Evolutionary conservation across 176 grass and related monocot genomes (phyloP).

Genomic region (Tuctoria greenei): DNA sequence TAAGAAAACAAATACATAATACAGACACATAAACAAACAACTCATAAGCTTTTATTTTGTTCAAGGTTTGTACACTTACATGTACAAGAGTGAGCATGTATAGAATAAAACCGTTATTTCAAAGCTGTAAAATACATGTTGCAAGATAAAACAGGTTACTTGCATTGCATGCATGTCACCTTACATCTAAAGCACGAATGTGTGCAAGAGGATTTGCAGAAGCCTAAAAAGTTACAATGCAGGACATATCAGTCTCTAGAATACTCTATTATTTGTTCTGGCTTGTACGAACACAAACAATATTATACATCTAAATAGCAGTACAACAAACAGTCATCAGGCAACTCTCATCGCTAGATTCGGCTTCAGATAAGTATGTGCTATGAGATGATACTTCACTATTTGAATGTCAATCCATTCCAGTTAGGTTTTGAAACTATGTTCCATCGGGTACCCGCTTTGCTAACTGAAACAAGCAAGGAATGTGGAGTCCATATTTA

Average conservation of each 20-base stretch:
- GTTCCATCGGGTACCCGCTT: not conserved
- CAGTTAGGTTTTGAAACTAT: not conserved
- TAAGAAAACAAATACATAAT: no score
- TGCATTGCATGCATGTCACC: no score
- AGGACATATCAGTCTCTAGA: not conserved
- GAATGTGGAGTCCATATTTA: not conserved
- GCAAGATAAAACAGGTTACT: no score
- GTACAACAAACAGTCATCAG: constrained; percentile 1
- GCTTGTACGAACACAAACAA: not conserved
- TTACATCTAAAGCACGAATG: no score
- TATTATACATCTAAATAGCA: not conserved
- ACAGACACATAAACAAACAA: no score
- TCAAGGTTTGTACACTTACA: no score
- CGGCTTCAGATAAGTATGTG: constrained; percentile 1
- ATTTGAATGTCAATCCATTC: not conserved
- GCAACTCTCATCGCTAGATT: not conserved
- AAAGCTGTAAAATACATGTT: no score
- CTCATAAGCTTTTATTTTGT: no score
- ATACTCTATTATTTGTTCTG: not conserved
- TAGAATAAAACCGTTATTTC: no score
- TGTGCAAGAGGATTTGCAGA: constrained; percentile 66
- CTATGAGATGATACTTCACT: not conserved
- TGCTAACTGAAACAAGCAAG: not conserved
- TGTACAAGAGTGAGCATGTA: no score
- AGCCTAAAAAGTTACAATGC: constrained; percentile 42